Evolutionary conservation across 345 rosid genomes (phyloP), one percentile per base, ranked within the genome.

Genomic region (Orychophragmus violaceus): DNA sequence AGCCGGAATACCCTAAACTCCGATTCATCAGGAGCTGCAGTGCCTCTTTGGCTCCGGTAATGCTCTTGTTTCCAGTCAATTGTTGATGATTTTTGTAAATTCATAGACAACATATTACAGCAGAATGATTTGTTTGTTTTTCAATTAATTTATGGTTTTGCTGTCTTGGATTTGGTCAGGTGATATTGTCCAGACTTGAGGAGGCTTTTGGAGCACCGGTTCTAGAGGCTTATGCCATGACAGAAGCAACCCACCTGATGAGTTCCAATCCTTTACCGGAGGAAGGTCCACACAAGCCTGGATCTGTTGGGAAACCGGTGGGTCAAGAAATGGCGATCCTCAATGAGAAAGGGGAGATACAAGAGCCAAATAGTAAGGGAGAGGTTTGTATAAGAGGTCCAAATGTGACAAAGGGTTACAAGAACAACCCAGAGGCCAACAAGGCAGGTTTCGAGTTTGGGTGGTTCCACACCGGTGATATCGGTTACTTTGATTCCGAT

Each of bases 391-490:
- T 93, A 8, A 86, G 94, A 64, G 98, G 98, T 9, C 77, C 82
- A n/a, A 93, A 90, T 60, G 97, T 93, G 72, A 90, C 98, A 5
- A 82, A 81, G 42, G 97, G 97, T 16, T 93, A 93, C 74, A 93
- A 90, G 79, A 86, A 88, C 63, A 93, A 93, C 51, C 90, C 94
- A 1, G 90, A 88, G 19, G 98, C 96, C 13, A 93, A 93, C 70
- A 83, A 85, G 61, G 67, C 82, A 7, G 97, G 91, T 45, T 93
- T 81, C 62, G 83, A 72, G 71, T 90, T 86, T 66, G 96, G 98
- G 22, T 93, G 97, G 98, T 93, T 93, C 71, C 98, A 88, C 56
- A 90, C 98, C 0, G 98, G 97, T 10, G 98, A 93, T 63, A 24
- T 88, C 5, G 98, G 97, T 32, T 76, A 58, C 69, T 73, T 90